Evolutionary conservation across 2,329 filamentous ascomycete species (phyloP).

Genomic region (Claviceps lovelessii): DNA sequence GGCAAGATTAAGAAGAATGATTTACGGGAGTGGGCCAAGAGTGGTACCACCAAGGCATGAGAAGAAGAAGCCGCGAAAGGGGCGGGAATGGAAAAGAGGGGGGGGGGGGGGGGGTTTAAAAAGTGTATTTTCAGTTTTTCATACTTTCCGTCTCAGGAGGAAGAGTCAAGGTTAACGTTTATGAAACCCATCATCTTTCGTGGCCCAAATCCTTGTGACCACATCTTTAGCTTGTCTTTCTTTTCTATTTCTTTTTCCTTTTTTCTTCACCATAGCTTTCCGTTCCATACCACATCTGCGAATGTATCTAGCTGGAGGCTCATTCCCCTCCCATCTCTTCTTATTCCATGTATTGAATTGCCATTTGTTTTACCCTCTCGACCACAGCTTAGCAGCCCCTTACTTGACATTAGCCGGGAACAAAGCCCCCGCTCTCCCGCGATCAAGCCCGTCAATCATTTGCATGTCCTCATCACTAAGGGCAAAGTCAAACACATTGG

Average conservation of each 20-base stretch:
- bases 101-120: not conserved
- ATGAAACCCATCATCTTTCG: no score
- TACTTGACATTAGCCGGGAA: constrained; percentile 17
- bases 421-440: constrained; percentile 15
- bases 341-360: no score
- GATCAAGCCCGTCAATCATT: constrained; percentile 16
- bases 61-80: not conserved
- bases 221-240: no score
- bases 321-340: not conserved
- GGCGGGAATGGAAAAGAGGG: not conserved
- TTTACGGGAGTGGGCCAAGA: constrained; percentile 62
- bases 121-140: not conserved
- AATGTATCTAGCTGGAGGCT: no score
- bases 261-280: no score
- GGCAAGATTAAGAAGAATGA: constrained; percentile 96
- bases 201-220: no score
- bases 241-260: no score
- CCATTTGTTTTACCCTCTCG: no score
- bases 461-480: constrained; percentile 43
- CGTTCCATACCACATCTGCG: not conserved
- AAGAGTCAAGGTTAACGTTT: not conserved
- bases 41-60: constrained; percentile 10
- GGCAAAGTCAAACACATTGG: constrained; percentile 45
- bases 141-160: not conserved
- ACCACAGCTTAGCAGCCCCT: not conserved